phyloP scores from a whole-genome alignment of 306 rosid genomes.

The Rosa multiflora region DNA sequence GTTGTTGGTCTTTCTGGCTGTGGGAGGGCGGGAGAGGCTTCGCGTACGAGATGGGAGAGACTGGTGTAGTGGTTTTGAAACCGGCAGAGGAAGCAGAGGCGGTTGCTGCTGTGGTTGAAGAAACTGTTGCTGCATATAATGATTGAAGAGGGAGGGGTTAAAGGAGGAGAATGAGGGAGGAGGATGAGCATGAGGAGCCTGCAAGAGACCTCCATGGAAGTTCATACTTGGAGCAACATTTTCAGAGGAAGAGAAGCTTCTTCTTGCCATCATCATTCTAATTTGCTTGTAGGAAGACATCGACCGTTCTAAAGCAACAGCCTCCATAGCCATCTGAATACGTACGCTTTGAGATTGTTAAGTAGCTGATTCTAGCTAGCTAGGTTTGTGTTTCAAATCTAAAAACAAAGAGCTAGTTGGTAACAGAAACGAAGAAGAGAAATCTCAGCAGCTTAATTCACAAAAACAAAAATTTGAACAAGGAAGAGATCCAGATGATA shows the following conservation, averaged over 20 bases:
- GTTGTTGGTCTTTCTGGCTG: slow-evolving; percentile 31
- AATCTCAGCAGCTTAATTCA: neutral
- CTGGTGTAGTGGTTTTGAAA: slow-evolving; percentile 30
- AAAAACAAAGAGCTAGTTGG: neutral
- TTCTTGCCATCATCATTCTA: slow-evolving; percentile 37
- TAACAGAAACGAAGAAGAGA: neutral
- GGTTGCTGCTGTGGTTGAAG: slow-evolving; percentile 35
- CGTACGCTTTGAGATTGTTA: too few species aligned
- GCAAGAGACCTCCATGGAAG: slow-evolving; percentile 48
- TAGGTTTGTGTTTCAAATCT: neutral
- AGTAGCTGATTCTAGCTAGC: neutral
- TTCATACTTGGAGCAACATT: slow-evolving; percentile 30
- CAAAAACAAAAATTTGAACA: neutral
- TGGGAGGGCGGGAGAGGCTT: slow-evolving; percentile 21
- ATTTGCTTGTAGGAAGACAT: slow-evolving; percentile 33
- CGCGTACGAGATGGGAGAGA: slow-evolving; percentile 40
- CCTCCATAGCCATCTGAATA: slow-evolving; percentile 39
- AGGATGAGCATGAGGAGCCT: slow-evolving; percentile 31
- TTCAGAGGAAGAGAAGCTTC: slow-evolving; percentile 27
- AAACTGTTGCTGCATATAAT: slow-evolving; percentile 1
- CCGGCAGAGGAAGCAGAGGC: slow-evolving; percentile 83
- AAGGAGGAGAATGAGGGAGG: slow-evolving; percentile 20
- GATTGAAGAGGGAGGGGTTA: slow-evolving; percentile 18
- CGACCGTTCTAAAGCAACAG: slow-evolving; percentile 39
- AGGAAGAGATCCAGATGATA: neutral